These are phyloP conservation scores for Acanthamoeba castellanii DNA, from an alignment of 208 protist species.

Conservation along the genomic window DNA sequence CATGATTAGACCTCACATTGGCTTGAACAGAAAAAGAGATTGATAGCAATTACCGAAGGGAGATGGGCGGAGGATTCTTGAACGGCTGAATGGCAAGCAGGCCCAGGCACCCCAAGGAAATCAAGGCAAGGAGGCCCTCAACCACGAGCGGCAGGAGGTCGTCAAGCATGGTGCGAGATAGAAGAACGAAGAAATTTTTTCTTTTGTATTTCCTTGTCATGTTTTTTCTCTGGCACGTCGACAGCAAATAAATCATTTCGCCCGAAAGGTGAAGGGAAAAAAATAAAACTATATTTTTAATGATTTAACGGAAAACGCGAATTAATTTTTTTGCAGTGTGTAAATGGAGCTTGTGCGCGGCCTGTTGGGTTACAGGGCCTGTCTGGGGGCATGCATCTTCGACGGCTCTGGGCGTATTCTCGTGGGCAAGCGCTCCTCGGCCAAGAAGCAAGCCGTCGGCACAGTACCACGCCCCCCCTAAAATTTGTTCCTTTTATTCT, in stretches of 20 bases:
- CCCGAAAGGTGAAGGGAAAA: too few relatives aligned
- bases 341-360: conserved; percentile 3
- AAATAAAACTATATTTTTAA: too few relatives aligned
- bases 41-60: background rate
- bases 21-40: background rate
- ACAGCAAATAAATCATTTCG: too few relatives aligned
- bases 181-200: background rate
- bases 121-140: background rate
- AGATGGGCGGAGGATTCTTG: background rate
- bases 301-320: too few relatives aligned
- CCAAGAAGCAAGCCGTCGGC: background rate
- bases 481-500: too few relatives aligned
- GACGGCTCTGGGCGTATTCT: background rate
- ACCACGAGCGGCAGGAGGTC: background rate
- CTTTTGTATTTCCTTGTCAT: background rate
- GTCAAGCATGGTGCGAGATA: background rate
- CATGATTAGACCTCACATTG: background rate
- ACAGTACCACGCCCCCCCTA: background rate
- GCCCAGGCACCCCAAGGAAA: background rate
- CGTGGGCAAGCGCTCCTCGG: background rate
- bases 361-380: background rate
- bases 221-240: background rate
- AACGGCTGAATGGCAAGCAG: background rate
- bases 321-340: too few relatives aligned
- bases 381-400: background rate